A percentile compares a stretch with the other conserved stretches of the same genome.
Conservation (phyloP, 371 early-diverging fungal genomes). For the Actinomortierella ambigua region DNA sequence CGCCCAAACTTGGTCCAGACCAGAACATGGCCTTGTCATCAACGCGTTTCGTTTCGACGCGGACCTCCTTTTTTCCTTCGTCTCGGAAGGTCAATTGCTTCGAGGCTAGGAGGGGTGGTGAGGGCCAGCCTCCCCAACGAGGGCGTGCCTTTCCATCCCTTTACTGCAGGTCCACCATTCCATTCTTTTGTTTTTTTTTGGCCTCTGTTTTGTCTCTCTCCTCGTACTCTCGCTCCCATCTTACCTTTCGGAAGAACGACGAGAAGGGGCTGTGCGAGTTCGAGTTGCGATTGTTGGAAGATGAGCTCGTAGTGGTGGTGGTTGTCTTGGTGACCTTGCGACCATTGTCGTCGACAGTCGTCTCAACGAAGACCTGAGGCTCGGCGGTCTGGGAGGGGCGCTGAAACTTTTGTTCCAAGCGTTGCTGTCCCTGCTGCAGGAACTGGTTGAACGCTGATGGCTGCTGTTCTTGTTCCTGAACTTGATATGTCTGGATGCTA, state of each 20-base stretch:
- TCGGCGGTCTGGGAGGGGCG: conserved; percentile 10
- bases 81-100: too few relatives aligned
- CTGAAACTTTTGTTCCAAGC: neutral
- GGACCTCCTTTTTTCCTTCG: too few relatives aligned
- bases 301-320: conserved; percentile 31
- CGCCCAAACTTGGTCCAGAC: too few relatives aligned
- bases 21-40: too few relatives aligned
- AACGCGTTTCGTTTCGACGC: too few relatives aligned
- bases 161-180: too few relatives aligned
- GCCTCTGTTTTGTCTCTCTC: too few relatives aligned
- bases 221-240: too few relatives aligned
- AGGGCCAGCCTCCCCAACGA: too few relatives aligned
- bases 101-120: too few relatives aligned
- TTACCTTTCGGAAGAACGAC: conserved; percentile 19
- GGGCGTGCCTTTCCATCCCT: too few relatives aligned
- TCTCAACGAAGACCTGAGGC: conserved; percentile 35
- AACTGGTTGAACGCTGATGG: neutral
- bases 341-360: conserved; percentile 23
- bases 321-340: conserved; percentile 46
- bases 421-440: neutral
- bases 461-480: neutral
- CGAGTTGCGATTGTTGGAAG: conserved; percentile 5
- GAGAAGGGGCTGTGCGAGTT: conserved; percentile 17
- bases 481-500: neutral
- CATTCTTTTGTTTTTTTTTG: too few relatives aligned